Evolutionary conservation across 441 rosid genomes (phyloP), one percentile per base, ranked within the genome.

Genomic region (Populus hybrid): DNA sequence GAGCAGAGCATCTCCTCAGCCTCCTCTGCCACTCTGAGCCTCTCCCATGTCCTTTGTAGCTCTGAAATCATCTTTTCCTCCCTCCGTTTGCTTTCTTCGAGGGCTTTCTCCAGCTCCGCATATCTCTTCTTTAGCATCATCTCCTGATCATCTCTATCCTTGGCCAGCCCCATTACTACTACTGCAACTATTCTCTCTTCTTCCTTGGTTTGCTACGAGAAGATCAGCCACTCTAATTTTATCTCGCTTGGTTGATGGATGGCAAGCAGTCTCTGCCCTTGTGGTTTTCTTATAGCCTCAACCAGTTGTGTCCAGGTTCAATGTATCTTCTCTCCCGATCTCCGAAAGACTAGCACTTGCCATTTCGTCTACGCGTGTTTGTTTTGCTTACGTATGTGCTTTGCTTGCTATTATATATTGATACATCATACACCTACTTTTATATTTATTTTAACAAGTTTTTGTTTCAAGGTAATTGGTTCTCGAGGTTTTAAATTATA

Each of bases 1-100:
- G 89, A 82, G 81, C 97, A 91, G 68, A 61, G 81, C 76, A 88
- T 81, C 85, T 92, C 97, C 88, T 91, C 97, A 0, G 90, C 98
- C 67, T 92, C 97, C 84, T 92, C 97, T 5, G 92, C 94, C 76
- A 91, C 86, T 53, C 89, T 78, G 10, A 93, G 83, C 74, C 92
- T 79, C 75, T 86, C 83, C 88, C 83, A 84, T 0, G 90, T 42
- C 81, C 78, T 81, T 40, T 79, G 77, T 18, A 94, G 86, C 87
- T 92, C 95, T 69, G 61, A 63, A 81, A 76, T 88, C 89, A 85
- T 86, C 85, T 73, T 75, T 21, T 86, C 93, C 85, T 94, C 97
- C 75, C 91, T 88, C 36, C 82, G 88, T 40, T 53, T 74, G 86
- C 92, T 90, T 80, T 87, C 86, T 78, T 77, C 88, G 77, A 89